phyloP scores from a whole-genome alignment of 1,284 basidiomycete genomes.

The Naganishia sp. region DNA sequence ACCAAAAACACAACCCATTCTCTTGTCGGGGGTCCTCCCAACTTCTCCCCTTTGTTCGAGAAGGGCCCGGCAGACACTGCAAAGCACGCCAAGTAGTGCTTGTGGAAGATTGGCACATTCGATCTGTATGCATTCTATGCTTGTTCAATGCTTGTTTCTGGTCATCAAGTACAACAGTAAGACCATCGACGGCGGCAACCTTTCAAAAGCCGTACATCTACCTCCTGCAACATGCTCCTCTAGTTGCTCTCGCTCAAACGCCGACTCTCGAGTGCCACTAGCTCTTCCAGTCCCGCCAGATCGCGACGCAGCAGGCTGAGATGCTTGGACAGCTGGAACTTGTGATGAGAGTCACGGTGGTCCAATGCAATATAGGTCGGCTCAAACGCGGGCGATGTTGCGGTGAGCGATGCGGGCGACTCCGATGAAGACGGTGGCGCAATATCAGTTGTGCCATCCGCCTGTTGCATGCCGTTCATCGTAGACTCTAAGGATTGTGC shows the following conservation, averaged over 20 bases:
- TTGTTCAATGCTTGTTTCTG: too few relatives aligned
- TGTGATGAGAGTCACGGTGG: constrained; percentile 8
- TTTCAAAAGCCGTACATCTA: background rate
- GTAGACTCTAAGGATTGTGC: background rate
- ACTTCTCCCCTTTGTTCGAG: too few relatives aligned
- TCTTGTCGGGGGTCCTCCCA: too few relatives aligned
- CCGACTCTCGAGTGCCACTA: background rate
- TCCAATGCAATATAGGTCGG: constrained; percentile 3
- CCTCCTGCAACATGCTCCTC: background rate
- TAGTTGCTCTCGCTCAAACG: background rate
- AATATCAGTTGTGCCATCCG: background rate
- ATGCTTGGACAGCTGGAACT: constrained; percentile 24
- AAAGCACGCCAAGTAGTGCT: too few relatives aligned
- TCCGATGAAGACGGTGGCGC: background rate
- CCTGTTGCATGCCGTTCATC: background rate
- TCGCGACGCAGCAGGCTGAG: constrained; percentile 19
- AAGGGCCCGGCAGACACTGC: too few relatives aligned
- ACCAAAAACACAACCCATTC: too few relatives aligned
- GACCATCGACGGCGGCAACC: too few relatives aligned
- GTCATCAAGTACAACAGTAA: too few relatives aligned
- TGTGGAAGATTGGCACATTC: too few relatives aligned
- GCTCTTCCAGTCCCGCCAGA: constrained; percentile 11
- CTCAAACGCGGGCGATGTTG: background rate
- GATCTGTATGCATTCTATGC: too few relatives aligned
- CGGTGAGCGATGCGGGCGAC: background rate